Base-by-base conservation (phyloP, 129 eudicot species). In the Flaveria trinervia region DNA sequence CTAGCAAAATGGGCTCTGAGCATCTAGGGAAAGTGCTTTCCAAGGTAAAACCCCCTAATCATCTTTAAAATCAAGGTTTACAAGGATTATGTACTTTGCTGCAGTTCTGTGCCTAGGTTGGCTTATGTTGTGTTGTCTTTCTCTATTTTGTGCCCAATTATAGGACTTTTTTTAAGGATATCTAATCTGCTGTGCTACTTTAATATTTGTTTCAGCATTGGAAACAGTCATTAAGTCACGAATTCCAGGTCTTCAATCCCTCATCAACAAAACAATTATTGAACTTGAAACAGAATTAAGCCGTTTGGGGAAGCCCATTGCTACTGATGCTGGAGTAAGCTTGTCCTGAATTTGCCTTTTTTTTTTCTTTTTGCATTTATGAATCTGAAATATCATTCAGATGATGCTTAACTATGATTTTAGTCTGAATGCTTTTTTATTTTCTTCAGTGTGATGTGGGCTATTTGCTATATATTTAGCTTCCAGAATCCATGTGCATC, bases 181-280 rank as follows among this genome's bases (percentile, higher is more conserved):
- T 82, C 62, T 72, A 26, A 68, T 51, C 25, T 56, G 46, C 41
- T 16, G 18, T 59, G 15, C 33, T 65, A 71, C 52, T 9, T 60
- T 60, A 5, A 73, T 46, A 12, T 28, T 54, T 82, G 33, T 80
- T 83, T 68, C 89, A 93, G 98, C 98, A 93, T 83, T 93, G 89
- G 98, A 93, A 82, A 20, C 87, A 15, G 98, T 93, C 62, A 93
- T 93, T 82, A 93, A 93, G 81, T 89, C 98, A 55, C 86, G 97
- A 78, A 91, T 93, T 70, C 98, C 98, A 76, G 97, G 96, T 41
- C 97, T 93, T 75, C 98, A 93, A 81, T 93, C 98, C 57, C 96
- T 93, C 44, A 93, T 93, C 79, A 91, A 83, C 92, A 93, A 93
- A 80, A 91, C 97, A 43, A 91, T 93, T 20, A 79, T 87, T 67